Conservation (phyloP, 345 rosid genomes). For the Nasturtium officinale region DNA sequence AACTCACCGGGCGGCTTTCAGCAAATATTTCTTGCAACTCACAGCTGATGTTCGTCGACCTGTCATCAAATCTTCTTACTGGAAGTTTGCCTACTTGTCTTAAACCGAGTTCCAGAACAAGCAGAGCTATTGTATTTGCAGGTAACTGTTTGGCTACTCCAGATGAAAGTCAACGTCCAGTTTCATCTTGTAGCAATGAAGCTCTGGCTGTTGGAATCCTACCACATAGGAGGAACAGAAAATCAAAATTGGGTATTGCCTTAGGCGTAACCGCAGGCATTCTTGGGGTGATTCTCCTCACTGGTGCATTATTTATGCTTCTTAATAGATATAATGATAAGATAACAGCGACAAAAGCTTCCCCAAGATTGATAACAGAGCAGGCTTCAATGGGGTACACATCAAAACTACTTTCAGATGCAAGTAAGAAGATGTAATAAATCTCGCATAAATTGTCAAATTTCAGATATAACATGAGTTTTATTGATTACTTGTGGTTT, state of each 20-base stretch:
- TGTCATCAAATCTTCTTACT: constrained; percentile 82
- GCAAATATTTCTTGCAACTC: constrained; percentile 71
- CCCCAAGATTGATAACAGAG: constrained; percentile 67
- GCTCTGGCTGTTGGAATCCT: constrained; percentile 91
- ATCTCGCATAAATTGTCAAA: constrained; percentile 7
- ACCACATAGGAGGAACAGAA: constrained; percentile 51
- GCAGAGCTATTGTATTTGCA: constrained; percentile 53
- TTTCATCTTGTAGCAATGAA: constrained; percentile 73
- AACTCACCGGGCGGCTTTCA: constrained; percentile 79
- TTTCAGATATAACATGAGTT: constrained; percentile 1
- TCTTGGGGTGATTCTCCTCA: constrained; percentile 57
- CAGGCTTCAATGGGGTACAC: constrained; percentile 75
- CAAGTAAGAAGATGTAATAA: constrained; percentile 57
- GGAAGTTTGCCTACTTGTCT: constrained; percentile 78
- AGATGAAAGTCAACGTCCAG: constrained; percentile 62
- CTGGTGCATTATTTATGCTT: constrained; percentile 54
- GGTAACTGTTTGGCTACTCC: constrained; percentile 64
- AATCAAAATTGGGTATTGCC: constrained; percentile 50
- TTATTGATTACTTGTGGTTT: constrained; percentile 24
- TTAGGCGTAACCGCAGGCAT: constrained; percentile 62
- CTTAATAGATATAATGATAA: constrained; percentile 46
- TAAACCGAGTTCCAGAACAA: constrained; percentile 46
- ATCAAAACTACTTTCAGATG: constrained; percentile 78
- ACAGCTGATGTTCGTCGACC: constrained; percentile 60
- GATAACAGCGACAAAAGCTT: constrained; percentile 42